phyloP scores from a whole-genome alignment of 208 protist genomes.

The Endotrypanum monterogeii region DNA sequence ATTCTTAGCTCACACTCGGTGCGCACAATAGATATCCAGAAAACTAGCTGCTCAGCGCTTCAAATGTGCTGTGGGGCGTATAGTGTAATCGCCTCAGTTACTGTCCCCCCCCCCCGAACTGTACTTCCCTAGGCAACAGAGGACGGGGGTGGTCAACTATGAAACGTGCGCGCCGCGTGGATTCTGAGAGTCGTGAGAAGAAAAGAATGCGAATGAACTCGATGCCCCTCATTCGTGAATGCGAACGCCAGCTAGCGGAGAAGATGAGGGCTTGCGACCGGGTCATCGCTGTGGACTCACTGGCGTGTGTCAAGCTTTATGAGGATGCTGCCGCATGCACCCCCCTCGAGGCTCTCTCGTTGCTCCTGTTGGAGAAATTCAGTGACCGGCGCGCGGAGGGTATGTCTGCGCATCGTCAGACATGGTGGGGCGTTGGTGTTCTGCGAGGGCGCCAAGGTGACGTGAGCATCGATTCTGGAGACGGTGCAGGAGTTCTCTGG shows the following conservation, averaged over 20 bases:
- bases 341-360: slow-evolving; percentile 6
- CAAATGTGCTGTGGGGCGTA: too few relatives aligned
- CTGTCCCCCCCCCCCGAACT: not conserved
- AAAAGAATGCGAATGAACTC: not conserved
- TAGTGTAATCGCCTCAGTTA: too few relatives aligned
- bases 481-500: slow-evolving; percentile 3
- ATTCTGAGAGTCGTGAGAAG: not conserved
- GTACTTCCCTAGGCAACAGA: not conserved
- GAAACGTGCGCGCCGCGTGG: not conserved
- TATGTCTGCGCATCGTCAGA: not conserved
- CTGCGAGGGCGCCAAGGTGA: not conserved
- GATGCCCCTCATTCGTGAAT: slow-evolving; percentile 1
- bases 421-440: slow-evolving; percentile 6
- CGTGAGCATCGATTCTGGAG: not conserved
- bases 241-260: slow-evolving; percentile 1
- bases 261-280: not conserved
- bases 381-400: not conserved
- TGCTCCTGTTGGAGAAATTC: slow-evolving; percentile 2
- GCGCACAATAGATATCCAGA: too few relatives aligned
- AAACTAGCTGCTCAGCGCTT: too few relatives aligned
- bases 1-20: too few relatives aligned
- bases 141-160: not conserved
- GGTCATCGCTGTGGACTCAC: slow-evolving; percentile 1
- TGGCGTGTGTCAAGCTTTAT: not conserved
- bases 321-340: not conserved